A percentile compares a stretch with the other conserved stretches of the same genome.
Evolutionary conservation across 441 rosid species (phyloP).

Genomic region (Syzygium syzygioides): DNA sequence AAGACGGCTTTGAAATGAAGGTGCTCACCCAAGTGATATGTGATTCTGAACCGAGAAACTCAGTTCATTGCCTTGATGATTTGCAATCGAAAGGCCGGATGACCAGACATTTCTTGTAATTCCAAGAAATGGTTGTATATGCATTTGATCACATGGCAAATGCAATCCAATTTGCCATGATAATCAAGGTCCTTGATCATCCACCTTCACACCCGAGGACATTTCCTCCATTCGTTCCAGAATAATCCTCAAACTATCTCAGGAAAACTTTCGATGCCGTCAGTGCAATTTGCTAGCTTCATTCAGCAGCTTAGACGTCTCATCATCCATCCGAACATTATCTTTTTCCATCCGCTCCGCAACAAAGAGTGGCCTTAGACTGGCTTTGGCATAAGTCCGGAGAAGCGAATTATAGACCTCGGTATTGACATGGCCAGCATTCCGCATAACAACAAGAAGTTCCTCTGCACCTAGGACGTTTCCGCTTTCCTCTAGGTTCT

Average conservation of each 20-base stretch:
- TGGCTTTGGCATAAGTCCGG: conserved; percentile 63
- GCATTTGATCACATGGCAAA: neutral
- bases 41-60: neutral
- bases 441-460: conserved; percentile 44
- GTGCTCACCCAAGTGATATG: neutral
- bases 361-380: conserved; percentile 70
- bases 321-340: conserved; percentile 51
- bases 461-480: conserved; percentile 58
- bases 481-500: conserved; percentile 52
- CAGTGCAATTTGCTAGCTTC: conserved; percentile 42
- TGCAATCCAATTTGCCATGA: neutral
- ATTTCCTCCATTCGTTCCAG: neutral
- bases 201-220: neutral
- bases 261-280: neutral
- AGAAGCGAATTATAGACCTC: conserved; percentile 61
- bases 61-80: neutral
- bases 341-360: conserved; percentile 74
- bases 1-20: neutral
- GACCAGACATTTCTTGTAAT: neutral
- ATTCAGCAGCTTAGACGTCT: conserved; percentile 51
- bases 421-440: conserved; percentile 59
- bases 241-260: neutral
- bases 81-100: neutral
- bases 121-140: neutral
- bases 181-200: neutral